Conservation (phyloP, 169 alveolate genomes). For the Plasmodium blacklocki region DNA sequence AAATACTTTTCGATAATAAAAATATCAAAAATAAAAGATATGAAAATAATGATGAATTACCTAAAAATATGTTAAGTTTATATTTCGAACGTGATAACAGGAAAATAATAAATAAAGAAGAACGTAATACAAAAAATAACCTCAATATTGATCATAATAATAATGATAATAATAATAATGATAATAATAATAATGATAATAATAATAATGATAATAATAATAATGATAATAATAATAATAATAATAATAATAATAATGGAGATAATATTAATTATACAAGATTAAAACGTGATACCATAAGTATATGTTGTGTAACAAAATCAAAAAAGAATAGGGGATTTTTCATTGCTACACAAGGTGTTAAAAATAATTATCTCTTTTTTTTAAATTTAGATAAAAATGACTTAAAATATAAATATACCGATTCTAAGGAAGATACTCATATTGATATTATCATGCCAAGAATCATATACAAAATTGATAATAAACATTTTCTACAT, state of each 20-base stretch:
- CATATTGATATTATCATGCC: conserved; percentile 10
- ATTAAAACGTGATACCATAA: conserved; percentile 7
- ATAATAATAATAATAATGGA: background rate
- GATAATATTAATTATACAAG: background rate
- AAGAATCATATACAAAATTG: conserved; percentile 23
- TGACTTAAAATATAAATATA: background rate
- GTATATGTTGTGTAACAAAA: conserved; percentile 24
- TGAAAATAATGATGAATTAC: background rate
- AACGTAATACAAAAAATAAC: conserved; percentile 18
- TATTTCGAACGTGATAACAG: conserved; percentile 22
- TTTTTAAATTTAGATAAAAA: conserved; percentile 25
- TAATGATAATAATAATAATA: background rate
- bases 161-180: background rate
- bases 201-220: background rate
- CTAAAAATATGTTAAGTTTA: conserved; percentile 5
- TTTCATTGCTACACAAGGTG: conserved; percentile 24
- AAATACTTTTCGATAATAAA: conserved; percentile 12
- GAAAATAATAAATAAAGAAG: conserved; percentile 31
- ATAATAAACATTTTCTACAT: background rate
- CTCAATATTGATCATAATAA: background rate
- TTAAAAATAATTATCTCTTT: conserved; percentile 37
- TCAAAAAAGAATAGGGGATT: conserved; percentile 29
- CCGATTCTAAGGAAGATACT: background rate
- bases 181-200: background rate
- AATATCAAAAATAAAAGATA: conserved; percentile 2